Evolutionary conservation across 1,284 basidiomycete genomes (phyloP), one percentile per base, ranked within the genome.

Genomic region (Ganoderma lingzhi): DNA sequence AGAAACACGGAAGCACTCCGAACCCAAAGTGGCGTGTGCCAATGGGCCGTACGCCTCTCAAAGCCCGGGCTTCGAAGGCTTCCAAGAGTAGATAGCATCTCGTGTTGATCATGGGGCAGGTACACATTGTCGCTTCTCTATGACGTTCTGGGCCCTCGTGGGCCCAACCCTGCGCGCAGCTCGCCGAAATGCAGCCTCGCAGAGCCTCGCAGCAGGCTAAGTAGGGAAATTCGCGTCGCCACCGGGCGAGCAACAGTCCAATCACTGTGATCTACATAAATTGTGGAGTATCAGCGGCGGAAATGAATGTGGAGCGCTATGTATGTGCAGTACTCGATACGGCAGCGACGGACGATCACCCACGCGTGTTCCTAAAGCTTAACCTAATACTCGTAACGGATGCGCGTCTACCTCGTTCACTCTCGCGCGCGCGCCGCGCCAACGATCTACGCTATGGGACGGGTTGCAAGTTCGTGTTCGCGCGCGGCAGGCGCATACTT

Each of bases 381-480:
- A 64, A 64, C 63, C 30, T 64, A 64, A 64, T 64, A 42, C 59
- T 61, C 59, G 39, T 42, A 58, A 64, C 30, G 17, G 32, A 63
- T 55, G 19, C 48, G 48, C 32, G 30, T 23, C 12, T 53, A 14
- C 63, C 63, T 42, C 39, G 37, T 19, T 23, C 37, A 12, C 51
- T 28, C 39, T 8, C 30, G 14, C 53, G 15, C 63, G 30, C 63
- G 23, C 23, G 39, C 12, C 39, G 39, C 56, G 19, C 35, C n/a
- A 42, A 41, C 23, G 2, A 10, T 28, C 48, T 14, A 51, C 23
- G 48, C 23, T 8, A 35, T 44, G 6, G 17, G 42, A 44, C 14
- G 42, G 42, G 42, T 44, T 6, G 42, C 42, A 44, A 17, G 15
- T 44, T 44, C 15, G 17, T 44, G 42, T 19, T 23, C 23, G 5